phyloP scores from a whole-genome alignment of 768 basidiomycete genomes.

The Chlorophyllum brunneum region DNA sequence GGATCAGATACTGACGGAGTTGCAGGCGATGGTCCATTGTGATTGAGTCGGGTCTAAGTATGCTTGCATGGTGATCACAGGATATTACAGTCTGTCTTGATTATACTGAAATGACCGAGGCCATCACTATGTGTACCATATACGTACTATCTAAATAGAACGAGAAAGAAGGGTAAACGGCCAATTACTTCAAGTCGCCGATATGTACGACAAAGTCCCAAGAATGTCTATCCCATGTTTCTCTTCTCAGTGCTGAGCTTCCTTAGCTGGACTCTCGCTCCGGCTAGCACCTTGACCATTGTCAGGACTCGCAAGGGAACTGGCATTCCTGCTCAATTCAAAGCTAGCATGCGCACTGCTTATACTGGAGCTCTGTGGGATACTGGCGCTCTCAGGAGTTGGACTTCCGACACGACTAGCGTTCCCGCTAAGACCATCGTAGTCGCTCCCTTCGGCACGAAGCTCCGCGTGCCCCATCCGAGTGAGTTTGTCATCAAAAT shows the following conservation, averaged over 20 bases:
- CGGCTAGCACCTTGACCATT: neutral
- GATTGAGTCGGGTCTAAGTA: too few species aligned
- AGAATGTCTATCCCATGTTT: too few species aligned
- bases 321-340: neutral
- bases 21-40: too few species aligned
- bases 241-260: neutral
- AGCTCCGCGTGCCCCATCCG: constrained; percentile 83
- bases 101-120: too few species aligned
- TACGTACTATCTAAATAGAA: neutral
- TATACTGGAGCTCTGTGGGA: neutral
- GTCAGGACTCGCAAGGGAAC: constrained; percentile 9
- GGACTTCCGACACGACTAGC: constrained; percentile 24
- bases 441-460: constrained; percentile 59
- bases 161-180: neutral
- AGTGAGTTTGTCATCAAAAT: constrained; percentile 85
- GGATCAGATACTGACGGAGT: too few species aligned
- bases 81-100: too few species aligned
- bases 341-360: neutral
- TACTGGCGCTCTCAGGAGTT: neutral
- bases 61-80: too few species aligned
- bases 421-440: constrained; percentile 29
- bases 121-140: too few species aligned
- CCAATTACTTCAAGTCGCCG: neutral
- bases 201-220: neutral
- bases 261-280: constrained; percentile 2